These are phyloP conservation scores for Phyllosticta paracitricarpa DNA, from an alignment of 2,329 filamentous ascomycete genomes.

Conservation along the genomic window DNA sequence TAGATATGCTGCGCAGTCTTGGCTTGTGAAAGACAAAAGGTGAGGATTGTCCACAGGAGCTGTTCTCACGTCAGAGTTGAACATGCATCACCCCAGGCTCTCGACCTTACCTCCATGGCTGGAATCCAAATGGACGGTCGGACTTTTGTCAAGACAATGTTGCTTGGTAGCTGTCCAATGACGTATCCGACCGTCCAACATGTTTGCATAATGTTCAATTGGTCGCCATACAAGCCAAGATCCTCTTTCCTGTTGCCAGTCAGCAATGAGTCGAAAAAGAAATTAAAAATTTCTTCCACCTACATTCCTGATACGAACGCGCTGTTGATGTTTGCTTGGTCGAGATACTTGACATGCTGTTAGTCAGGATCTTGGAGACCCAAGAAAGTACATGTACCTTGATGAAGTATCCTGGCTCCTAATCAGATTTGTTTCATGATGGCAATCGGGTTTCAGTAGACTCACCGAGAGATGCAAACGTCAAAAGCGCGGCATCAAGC, in stretches of 20 bases:
- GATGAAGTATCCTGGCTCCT: constrained; percentile 37
- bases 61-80: constrained; percentile 13
- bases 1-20: constrained; percentile 36
- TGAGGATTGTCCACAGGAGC: constrained; percentile 41
- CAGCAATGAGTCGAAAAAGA: not conserved
- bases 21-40: constrained; percentile 33
- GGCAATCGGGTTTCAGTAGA: constrained; percentile 4
- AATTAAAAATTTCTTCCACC: constrained; percentile 9
- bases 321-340: constrained; percentile 33
- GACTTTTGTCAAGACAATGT: constrained; percentile 41
- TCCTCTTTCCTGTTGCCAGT: constrained; percentile 39
- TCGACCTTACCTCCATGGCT: constrained; percentile 28
- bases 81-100: constrained; percentile 10
- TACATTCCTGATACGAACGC: constrained; percentile 24
- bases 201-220: constrained; percentile 47
- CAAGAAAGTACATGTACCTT: constrained; percentile 17
- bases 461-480: constrained; percentile 36
- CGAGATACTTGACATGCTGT: constrained; percentile 30
- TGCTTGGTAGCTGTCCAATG: constrained; percentile 42
- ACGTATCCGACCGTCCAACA: constrained; percentile 53
- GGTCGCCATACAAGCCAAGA: constrained; percentile 41
- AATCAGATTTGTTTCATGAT: not conserved
- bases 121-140: constrained; percentile 41
- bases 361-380: not conserved
- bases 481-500: constrained; percentile 32